Evolutionary conservation across 495 filamentous ascomycete species (phyloP).

Genomic region (Parathielavia hyrcaniae): DNA sequence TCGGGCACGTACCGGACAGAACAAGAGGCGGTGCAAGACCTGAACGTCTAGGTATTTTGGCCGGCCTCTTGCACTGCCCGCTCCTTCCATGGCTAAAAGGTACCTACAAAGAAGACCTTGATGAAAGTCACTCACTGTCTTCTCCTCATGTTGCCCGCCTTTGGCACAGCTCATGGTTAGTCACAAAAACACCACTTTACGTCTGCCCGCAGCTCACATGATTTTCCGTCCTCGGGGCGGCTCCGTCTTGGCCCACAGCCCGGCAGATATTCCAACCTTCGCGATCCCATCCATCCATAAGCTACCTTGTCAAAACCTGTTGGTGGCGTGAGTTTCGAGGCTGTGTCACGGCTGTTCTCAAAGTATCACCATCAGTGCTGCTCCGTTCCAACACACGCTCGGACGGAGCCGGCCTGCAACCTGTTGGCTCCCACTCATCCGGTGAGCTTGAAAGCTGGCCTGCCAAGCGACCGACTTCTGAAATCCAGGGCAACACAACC

Average conservation of each 20-base stretch:
- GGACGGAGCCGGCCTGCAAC: neutral
- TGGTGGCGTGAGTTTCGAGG: neutral
- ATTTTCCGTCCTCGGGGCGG: neutral
- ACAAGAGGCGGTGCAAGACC: neutral
- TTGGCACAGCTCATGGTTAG: too few relatives aligned
- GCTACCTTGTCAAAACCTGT: too few relatives aligned
- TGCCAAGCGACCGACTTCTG: neutral
- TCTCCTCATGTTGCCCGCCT: too few relatives aligned
- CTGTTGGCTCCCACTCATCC: too few relatives aligned
- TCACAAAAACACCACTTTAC: neutral
- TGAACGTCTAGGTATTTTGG: neutral
- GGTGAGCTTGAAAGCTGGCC: too few relatives aligned
- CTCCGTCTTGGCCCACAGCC: neutral
- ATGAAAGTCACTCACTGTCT: too few relatives aligned
- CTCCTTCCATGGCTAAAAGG: too few relatives aligned
- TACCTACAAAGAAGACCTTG: too few relatives aligned
- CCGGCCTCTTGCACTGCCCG: too few relatives aligned
- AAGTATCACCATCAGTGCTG: neutral
- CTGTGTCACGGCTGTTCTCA: neutral
- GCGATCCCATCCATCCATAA: too few relatives aligned
- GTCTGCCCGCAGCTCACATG: slow-evolving; percentile 1
- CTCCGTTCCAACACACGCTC: neutral
- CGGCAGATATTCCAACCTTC: too few relatives aligned
- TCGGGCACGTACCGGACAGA: too few relatives aligned
- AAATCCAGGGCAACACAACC: neutral